These are phyloP conservation scores for Butyriboletus appendiculatus DNA, from an alignment of 1,284 basidiomycete genomes.

Conservation along the genomic window DNA sequence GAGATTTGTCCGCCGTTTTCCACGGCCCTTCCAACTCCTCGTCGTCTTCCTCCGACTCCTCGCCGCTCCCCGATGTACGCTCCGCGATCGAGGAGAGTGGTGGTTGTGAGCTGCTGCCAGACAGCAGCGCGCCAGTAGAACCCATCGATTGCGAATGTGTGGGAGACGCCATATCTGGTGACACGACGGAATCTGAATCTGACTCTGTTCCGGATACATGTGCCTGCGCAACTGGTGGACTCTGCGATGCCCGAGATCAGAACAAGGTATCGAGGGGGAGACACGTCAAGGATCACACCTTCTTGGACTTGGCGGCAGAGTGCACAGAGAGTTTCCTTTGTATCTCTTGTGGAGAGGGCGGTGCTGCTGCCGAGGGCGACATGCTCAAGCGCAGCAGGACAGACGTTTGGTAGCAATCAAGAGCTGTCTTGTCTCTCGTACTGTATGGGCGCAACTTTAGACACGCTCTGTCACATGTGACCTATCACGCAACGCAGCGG, in stretches of 20 bases:
- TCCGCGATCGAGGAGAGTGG: constrained; percentile 77
- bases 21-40: constrained; percentile 66
- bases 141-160: constrained; percentile 34
- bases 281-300: constrained; percentile 35
- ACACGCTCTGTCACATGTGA: constrained; percentile 30
- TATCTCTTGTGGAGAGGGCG: constrained; percentile 84
- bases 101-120: constrained; percentile 45
- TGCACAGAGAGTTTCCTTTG: constrained; percentile 85
- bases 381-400: constrained; percentile 30
- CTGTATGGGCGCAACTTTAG: constrained; percentile 7
- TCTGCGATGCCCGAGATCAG: constrained; percentile 27
- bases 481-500: constrained; percentile 17
- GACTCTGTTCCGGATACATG: constrained; percentile 79
- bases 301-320: constrained; percentile 49
- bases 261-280: neutral
- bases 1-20: constrained; percentile 49
- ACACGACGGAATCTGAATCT: constrained; percentile 77
- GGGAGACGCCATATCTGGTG: constrained; percentile 51
- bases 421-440: constrained; percentile 1
- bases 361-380: constrained; percentile 56
- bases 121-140: constrained; percentile 33
- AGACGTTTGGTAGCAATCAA: constrained; percentile 12
- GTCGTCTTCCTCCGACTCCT: constrained; percentile 75
- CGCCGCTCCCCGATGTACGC: constrained; percentile 61
- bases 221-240: constrained; percentile 39